Evolutionary conservation across 83 land plant species (phyloP), one percentile per base, ranked within the genome.

Genomic region (Larix sibirica): DNA sequence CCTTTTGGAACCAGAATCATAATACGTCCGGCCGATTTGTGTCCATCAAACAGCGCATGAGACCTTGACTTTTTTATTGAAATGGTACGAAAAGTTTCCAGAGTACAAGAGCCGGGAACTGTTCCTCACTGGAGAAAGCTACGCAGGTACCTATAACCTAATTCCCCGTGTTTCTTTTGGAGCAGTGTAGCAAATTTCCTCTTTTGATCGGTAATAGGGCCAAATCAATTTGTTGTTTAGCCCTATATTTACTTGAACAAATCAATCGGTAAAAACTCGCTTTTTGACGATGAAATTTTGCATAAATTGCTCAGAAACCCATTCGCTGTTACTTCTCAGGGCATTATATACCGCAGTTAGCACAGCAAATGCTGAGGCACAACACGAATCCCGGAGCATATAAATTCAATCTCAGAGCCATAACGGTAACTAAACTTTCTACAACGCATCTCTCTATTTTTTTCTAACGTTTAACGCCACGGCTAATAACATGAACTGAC

Each of bases 331-430:
- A 50, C 36, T 61, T 23, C 65, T 60, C 87, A 89, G 91, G 91
- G 58, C 91, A 89, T 69, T 89, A 89, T 75, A 85, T 89, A 12
- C 91, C 91, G 9, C 91, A 89, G 69, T 67, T 89, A 71, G 90
- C 91, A 17, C 28, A 83, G 6, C 26, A 82, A 12, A 84, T 89
- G 40, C 42, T 89, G 77, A 74, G 73, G 47, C 81, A 81, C 38
- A 87, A 87, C 79, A 65, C 12, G 31, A 42, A 40, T 67, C 36
- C 62, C 31, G 36, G 63, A 0, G 80, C 44, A 23, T 62, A 76
- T 47, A 40, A 26, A n/a, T 81, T 89, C 82, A 89, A 88, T 81
- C 83, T 88, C 10, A 71, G 82, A 79, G 91, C 90, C 69, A 89
- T 89, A 26, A 81, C 84, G 24, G 91, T 89, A 84, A 79, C 56